Base-by-base conservation (phyloP, 2,329 filamentous ascomycete species). In the Exophiala mesophila region DNA sequence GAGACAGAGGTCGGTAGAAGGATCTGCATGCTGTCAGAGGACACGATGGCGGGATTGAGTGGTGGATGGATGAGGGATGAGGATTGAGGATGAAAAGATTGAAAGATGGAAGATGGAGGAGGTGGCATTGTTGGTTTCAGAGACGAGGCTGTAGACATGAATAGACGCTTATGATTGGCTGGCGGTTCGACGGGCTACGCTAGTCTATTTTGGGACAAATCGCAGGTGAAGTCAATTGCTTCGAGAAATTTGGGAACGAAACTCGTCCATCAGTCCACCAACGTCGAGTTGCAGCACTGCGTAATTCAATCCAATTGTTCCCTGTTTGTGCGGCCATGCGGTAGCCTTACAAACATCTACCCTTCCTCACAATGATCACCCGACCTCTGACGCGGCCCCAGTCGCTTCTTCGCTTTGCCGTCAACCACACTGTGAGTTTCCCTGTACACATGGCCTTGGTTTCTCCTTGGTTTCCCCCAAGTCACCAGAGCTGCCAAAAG, bases 321-420 rank as follows among this genome's bases (percentile, higher is more conserved):
- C n/a, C n/a, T n/a, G n/a, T n/a, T n/a, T n/a, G n/a, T n/a, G 12
- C 23, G 23, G 23, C 12, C 23, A 26, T 26, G 23, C 23, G 23
- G 23, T 26, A 12, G 12, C 23, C 7, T 7, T 26, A 26, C 23
- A 6, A 26, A 6, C 7, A 26, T 26, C 23, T 12, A 26, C 6
- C 23, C 6, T 7, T 12, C 23, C 23, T 12, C 7, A 26, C 23
- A 18, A 55, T 55, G 53, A 54, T 52, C 45, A 41, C 40, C 34
- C 41, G 53, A 49, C 50, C 48, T 28, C 41, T 36, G 36, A 40
- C 50, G 41, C 47, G 48, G 53, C 50, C 50, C 44, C 53, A 54
- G 53, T 36, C 43, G 15, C 39, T 50, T 10, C 47, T 53, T 44
- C 50, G 47, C 37, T 48, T 50, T 36, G 36, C 49, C 38, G 44